These are phyloP conservation scores for Stylosanthes scabra DNA, from an alignment of 331 rosid species.

Conservation along the genomic window DNA sequence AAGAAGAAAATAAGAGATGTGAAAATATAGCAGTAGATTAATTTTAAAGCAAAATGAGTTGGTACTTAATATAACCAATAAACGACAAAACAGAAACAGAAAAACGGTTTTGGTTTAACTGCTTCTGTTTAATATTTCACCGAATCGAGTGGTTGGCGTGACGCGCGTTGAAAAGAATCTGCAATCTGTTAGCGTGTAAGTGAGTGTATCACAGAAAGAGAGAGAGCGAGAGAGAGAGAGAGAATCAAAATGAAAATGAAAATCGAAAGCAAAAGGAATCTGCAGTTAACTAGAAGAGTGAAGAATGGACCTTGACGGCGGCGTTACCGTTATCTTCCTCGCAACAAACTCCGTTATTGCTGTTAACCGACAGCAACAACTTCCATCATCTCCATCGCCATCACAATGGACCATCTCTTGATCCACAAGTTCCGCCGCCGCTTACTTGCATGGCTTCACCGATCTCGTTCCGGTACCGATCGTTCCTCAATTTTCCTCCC, in stretches of 20 bases:
- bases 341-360: constrained; percentile 33
- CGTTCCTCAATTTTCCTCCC: background rate
- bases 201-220: no score
- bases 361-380: constrained; percentile 26
- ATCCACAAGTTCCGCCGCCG: constrained; percentile 70
- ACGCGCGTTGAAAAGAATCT: constrained; percentile 35
- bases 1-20: no score
- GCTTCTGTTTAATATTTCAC: background rate
- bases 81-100: background rate
- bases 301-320: constrained; percentile 56
- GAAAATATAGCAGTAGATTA: no score
- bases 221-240: no score
- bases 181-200: constrained; percentile 17
- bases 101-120: constrained; percentile 11
- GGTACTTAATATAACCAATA: background rate
- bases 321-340: constrained; percentile 19
- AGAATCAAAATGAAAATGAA: background rate
- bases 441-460: constrained; percentile 78
- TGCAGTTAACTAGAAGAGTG: constrained; percentile 6
- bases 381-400: constrained; percentile 16
- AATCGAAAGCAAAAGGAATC: constrained; percentile 32
- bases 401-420: constrained; percentile 56
- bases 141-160: constrained; percentile 31
- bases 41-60: no score
- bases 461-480: constrained; percentile 80